Evolutionary conservation across 139 green algal genomes (phyloP).

Genomic region (Penium margaritaceum): DNA sequence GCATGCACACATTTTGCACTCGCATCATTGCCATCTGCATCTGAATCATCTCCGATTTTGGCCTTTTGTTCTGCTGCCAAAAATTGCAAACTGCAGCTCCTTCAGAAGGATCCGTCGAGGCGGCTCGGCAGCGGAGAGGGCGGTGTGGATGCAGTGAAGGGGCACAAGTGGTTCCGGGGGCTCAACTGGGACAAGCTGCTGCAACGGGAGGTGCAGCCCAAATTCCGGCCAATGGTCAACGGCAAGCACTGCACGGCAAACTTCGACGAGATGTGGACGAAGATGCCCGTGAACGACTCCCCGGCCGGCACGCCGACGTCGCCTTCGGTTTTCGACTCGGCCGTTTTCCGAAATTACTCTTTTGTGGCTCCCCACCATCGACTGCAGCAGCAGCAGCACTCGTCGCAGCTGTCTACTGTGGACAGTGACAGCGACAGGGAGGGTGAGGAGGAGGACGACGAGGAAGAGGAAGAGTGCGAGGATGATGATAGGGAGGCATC

Average conservation of each 20-base stretch:
- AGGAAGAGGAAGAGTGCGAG: not conserved
- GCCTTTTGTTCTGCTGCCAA: too few relatives aligned
- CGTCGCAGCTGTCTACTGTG: slow-evolving; percentile 6
- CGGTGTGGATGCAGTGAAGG: slow-evolving; percentile 61
- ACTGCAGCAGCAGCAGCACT: not conserved
- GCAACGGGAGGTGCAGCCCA: slow-evolving; percentile 60
- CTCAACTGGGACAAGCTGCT: slow-evolving; percentile 82
- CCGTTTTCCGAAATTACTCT: slow-evolving; percentile 32
- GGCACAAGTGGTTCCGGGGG: slow-evolving; percentile 79
- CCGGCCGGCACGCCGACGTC: slow-evolving; percentile 46
- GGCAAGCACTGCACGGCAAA: slow-evolving; percentile 60
- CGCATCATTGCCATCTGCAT: too few relatives aligned
- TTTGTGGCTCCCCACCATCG: slow-evolving; percentile 9
- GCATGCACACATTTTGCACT: too few relatives aligned
- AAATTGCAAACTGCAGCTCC: too few relatives aligned
- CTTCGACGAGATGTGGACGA: slow-evolving; percentile 79
- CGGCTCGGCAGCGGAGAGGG: slow-evolving; percentile 68
- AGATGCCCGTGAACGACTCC: slow-evolving; percentile 64
- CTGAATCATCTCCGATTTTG: too few relatives aligned
- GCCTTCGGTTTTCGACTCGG: not conserved
- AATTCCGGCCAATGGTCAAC: slow-evolving; percentile 67
- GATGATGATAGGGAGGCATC: not conserved
- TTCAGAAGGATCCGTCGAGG: slow-evolving; percentile 71
- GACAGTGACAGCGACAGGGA: slow-evolving; percentile 32
- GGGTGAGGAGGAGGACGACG: not conserved